Conservation (phyloP, 805 yeast species). For the Candida taoyuanica region DNA sequence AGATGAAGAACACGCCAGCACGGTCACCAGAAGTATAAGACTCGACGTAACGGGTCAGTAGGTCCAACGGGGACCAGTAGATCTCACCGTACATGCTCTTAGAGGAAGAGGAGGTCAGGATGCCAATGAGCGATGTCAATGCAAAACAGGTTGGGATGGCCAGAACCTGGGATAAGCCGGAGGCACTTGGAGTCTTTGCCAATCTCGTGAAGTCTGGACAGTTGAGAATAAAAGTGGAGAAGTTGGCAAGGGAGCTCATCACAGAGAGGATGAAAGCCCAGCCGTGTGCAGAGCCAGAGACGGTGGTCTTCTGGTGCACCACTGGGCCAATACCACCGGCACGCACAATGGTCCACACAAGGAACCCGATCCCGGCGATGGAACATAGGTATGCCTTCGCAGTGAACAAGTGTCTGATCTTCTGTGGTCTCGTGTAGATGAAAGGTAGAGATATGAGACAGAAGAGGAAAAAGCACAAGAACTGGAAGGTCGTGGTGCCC, state of each 20-base stretch:
- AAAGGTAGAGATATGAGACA: conserved; percentile 80
- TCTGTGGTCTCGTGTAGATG: conserved; percentile 77
- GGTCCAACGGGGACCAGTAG: conserved; percentile 79
- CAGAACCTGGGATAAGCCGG: conserved; percentile 53
- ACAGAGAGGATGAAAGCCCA: conserved; percentile 81
- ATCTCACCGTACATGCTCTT: conserved; percentile 60
- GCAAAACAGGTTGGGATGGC: conserved; percentile 77
- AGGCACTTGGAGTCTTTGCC: conserved; percentile 51
- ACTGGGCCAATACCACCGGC: conserved; percentile 78
- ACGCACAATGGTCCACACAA: conserved; percentile 79
- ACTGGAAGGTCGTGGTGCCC: conserved; percentile 66
- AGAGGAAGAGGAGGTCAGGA: conserved; percentile 78
- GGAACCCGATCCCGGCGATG: conserved; percentile 75
- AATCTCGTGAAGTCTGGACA: conserved; percentile 89
- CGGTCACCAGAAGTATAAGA: conserved; percentile 53
- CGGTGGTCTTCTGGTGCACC: conserved; percentile 46
- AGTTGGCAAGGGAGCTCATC: conserved; percentile 80
- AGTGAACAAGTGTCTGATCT: conserved; percentile 78
- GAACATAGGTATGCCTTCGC: conserved; percentile 77
- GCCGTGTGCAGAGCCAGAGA: conserved; percentile 58
- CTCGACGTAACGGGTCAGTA: conserved; percentile 55
- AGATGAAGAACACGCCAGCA: conserved; percentile 75
- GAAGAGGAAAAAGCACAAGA: conserved; percentile 73
- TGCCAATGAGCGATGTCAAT: conserved; percentile 78
- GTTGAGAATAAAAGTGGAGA: conserved; percentile 83